Conservation (phyloP, 148 eudicot species). For the Rhododendron mucronatum region DNA sequence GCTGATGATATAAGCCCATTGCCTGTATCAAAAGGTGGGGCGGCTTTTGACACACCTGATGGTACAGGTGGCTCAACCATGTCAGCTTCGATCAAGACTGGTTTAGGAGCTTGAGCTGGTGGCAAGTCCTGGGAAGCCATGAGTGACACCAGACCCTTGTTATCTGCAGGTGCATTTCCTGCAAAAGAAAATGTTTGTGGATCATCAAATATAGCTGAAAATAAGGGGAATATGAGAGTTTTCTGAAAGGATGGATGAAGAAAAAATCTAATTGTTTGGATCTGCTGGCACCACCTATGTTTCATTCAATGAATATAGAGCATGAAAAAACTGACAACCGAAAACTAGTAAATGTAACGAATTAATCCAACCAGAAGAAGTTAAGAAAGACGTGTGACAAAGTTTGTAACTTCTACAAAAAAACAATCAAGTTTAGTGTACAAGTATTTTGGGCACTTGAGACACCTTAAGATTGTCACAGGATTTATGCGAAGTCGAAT, state of each 20-base stretch:
- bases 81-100: too few relatives aligned
- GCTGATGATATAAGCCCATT: too few relatives aligned
- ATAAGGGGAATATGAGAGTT: background rate
- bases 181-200: too few relatives aligned
- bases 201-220: background rate
- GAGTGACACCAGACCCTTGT: too few relatives aligned
- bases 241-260: background rate
- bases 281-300: background rate
- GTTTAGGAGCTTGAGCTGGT: too few relatives aligned
- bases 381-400: too few relatives aligned
- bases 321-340: background rate
- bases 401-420: background rate
- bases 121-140: too few relatives aligned
- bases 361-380: too few relatives aligned
- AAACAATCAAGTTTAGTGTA: background rate
- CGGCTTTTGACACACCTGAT: too few relatives aligned
- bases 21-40: too few relatives aligned
- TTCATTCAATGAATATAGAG: background rate
- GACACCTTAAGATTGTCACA: background rate
- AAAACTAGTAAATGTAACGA: background rate
- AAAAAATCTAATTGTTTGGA: background rate
- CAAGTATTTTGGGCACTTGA: background rate
- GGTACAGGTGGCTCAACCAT: too few relatives aligned
- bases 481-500: background rate
- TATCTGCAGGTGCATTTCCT: too few relatives aligned